Evolutionary conservation across 2,329 filamentous ascomycete species (phyloP).

Genomic region (Bipolaris bicolor): DNA sequence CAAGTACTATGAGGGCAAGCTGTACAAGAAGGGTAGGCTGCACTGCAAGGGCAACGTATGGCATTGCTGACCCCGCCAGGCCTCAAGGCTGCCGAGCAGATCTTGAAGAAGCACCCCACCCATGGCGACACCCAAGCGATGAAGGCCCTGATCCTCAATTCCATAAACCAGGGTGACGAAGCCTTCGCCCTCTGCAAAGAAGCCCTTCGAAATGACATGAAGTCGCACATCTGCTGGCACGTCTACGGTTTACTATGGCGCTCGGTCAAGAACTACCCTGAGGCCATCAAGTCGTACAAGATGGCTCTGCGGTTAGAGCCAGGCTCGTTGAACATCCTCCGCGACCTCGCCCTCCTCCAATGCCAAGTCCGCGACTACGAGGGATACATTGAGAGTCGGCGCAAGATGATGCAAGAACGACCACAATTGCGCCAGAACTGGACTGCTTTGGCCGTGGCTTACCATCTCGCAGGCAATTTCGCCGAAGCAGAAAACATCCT

Average conservation of each 20-base stretch:
- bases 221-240: conserved; percentile 99
- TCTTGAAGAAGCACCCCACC: conserved; percentile 90
- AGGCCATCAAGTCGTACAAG: conserved; percentile 99
- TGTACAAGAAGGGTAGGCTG: conserved; percentile 81
- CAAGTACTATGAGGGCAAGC: conserved; percentile 96
- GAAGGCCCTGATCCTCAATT: conserved; percentile 97
- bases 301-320: conserved; percentile 92
- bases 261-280: conserved; percentile 95
- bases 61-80: conserved; percentile 57
- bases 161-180: conserved; percentile 88
- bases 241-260: conserved; percentile 95
- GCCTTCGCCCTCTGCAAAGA: conserved; percentile 92
- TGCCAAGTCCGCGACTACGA: conserved; percentile 95
- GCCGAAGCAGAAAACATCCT: conserved; percentile 88
- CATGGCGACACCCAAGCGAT: conserved; percentile 99
- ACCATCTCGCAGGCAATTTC: conserved; percentile 87
- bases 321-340: conserved; percentile 91
- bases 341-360: conserved; percentile 90
- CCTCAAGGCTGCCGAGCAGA: conserved; percentile 94
- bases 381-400: conserved; percentile 89
- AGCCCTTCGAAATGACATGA: conserved; percentile 95
- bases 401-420: conserved; percentile 82
- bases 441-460: conserved; percentile 94
- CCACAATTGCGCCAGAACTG: conserved; percentile 88
- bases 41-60: conserved; percentile 10